Percentiles rank a stretch among this genome's conserved stretches.
Evolutionary conservation across 192 early-diverging fungal species (phyloP).

Genomic region (Backusella tarrabulga): DNA sequence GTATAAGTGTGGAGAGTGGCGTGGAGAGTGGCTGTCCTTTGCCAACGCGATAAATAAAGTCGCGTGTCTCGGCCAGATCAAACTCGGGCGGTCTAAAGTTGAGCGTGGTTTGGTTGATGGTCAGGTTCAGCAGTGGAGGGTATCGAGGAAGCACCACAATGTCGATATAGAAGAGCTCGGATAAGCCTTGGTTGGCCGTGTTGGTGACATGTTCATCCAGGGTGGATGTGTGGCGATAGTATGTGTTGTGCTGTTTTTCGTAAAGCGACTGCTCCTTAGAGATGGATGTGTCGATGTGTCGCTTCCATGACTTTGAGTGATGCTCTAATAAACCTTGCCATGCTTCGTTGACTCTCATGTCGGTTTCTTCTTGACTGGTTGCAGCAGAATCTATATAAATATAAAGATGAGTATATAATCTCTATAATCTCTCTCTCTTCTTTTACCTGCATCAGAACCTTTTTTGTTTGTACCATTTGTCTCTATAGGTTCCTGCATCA

Average conservation of each 20-base stretch:
- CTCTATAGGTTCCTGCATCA: background rate
- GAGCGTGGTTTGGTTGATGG: constrained; percentile 15
- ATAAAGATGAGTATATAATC: no score
- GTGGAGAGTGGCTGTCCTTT: constrained; percentile 40
- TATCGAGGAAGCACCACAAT: constrained; percentile 16
- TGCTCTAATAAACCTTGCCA: constrained; percentile 28
- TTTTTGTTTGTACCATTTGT: background rate
- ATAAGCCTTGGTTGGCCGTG: background rate
- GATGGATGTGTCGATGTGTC: constrained; percentile 13
- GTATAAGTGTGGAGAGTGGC: constrained; percentile 34
- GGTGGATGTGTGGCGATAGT: constrained; percentile 1
- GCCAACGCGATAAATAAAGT: constrained; percentile 41
- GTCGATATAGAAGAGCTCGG: constrained; percentile 16
- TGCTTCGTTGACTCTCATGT: constrained; percentile 23
- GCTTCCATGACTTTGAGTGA: constrained; percentile 36
- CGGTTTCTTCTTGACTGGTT: constrained; percentile 9
- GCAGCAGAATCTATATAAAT: background rate
- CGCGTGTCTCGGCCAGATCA: constrained; percentile 28
- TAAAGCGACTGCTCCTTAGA: constrained; percentile 13
- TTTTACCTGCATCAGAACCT: constrained; percentile 8
- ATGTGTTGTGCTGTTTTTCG: background rate
- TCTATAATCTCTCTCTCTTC: background rate
- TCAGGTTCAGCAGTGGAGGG: constrained; percentile 32
- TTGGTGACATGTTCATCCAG: background rate
- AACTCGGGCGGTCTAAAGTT: constrained; percentile 29